Percentiles rank a stretch among this genome's conserved stretches.
phyloP scores from a whole-genome alignment of 139 green algal genomes.

The Tetraselmis striata region DNA sequence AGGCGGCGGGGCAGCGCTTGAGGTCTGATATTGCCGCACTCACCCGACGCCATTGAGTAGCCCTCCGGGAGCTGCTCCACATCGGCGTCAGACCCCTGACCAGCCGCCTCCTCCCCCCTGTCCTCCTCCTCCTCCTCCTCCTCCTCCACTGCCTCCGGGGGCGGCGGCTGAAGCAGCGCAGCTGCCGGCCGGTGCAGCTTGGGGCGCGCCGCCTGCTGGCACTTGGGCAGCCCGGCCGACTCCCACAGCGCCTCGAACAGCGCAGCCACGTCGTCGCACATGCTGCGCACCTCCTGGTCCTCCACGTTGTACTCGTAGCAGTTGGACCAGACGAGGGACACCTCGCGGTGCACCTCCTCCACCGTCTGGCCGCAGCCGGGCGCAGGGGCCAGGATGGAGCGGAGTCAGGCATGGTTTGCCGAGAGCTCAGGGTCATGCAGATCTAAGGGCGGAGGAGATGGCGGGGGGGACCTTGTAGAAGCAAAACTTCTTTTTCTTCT shows the following conservation, averaged over 20 bases:
- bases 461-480: neutral
- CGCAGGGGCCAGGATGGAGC: no score
- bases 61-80: neutral
- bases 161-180: neutral
- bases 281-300: conserved; percentile 24
- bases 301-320: conserved; percentile 53
- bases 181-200: no score
- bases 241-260: conserved; percentile 27
- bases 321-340: conserved; percentile 49
- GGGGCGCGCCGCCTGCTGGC: no score
- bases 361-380: no score
- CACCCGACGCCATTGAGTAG: neutral
- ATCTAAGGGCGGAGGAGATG: no score
- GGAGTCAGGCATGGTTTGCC: no score
- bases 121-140: neutral
- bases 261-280: conserved; percentile 16
- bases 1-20: no score
- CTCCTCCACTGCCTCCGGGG: neutral
- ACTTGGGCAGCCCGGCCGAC: conserved; percentile 19
- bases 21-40: no score
- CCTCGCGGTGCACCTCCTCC: conserved; percentile 31
- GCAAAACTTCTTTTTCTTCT: neutral
- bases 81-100: neutral
- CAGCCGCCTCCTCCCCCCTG: no score
- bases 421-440: no score